phyloP scores from a whole-genome alignment of 805 yeast species.

The Metschnikowia reukaufii region DNA sequence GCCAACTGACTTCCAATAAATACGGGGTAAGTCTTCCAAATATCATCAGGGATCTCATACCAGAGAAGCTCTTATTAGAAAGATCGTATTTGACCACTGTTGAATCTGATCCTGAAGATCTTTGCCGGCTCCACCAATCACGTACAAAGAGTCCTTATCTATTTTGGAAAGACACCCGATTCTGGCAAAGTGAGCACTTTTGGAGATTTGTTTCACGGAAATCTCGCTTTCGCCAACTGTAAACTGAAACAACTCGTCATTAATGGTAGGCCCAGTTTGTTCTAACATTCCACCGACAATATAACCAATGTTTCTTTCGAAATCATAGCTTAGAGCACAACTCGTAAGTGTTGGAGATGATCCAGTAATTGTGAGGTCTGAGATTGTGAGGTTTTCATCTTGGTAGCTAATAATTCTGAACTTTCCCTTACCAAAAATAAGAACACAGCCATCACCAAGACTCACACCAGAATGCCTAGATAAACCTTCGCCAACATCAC shows the following conservation, averaged over 20 bases:
- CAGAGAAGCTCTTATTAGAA: not conserved
- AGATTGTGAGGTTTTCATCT: not conserved
- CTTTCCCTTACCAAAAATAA: constrained; percentile 14
- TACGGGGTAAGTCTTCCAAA: constrained; percentile 49
- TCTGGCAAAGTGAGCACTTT: constrained; percentile 39
- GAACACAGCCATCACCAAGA: constrained; percentile 3
- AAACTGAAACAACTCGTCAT: constrained; percentile 37
- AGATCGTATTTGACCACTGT: constrained; percentile 37
- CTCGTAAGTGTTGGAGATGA: constrained; percentile 30
- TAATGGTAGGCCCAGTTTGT: constrained; percentile 30
- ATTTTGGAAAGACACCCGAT: constrained; percentile 48
- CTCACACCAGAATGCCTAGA: constrained; percentile 16
- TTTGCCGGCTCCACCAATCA: constrained; percentile 61
- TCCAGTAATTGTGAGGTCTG: constrained; percentile 2
- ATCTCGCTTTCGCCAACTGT: constrained; percentile 18
- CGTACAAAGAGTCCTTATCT: constrained; percentile 33
- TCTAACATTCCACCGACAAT: constrained; percentile 50
- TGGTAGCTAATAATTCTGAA: constrained; percentile 2
- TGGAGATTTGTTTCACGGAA: constrained; percentile 12
- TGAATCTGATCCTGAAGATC: constrained; percentile 28
- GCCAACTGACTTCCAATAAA: constrained; percentile 54
- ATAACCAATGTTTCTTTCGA: constrained; percentile 32
- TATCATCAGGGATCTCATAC: constrained; percentile 25
- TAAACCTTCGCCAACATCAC: constrained; percentile 26
- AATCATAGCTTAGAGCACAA: constrained; percentile 35